These are phyloP conservation scores for Rauvolfia tetraphylla DNA, from an alignment of 257 asterid genomes.

Conservation along the genomic window DNA sequence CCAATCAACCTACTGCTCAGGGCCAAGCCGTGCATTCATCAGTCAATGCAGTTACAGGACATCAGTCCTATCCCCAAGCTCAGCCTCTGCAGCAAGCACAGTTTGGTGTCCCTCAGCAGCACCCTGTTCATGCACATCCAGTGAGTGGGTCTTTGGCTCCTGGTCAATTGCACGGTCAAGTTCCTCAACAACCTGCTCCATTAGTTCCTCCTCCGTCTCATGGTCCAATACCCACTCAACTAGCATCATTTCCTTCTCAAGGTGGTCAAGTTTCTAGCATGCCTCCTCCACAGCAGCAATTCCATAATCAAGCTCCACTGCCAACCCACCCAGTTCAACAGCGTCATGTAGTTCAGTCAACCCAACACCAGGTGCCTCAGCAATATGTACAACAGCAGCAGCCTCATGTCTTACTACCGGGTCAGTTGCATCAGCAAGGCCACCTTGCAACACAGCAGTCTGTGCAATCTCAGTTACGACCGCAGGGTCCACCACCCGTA, in stretches of 20 bases:
- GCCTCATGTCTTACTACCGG: constrained; percentile 38
- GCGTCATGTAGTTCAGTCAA: constrained; percentile 47
- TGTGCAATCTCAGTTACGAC: constrained; percentile 48
- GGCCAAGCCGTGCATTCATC: constrained; percentile 44
- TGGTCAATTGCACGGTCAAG: constrained; percentile 50
- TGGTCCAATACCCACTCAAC: constrained; percentile 45
- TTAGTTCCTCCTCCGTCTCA: constrained; percentile 51
- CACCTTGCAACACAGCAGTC: constrained; percentile 47
- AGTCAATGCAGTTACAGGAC: constrained; percentile 52
- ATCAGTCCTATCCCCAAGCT: constrained; percentile 61
- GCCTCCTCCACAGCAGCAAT: constrained; percentile 46
- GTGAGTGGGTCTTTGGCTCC: constrained; percentile 44
- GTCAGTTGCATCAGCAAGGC: constrained; percentile 54
- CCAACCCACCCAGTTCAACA: constrained; percentile 41
- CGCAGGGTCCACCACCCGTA: constrained; percentile 49
- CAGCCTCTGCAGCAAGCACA: constrained; percentile 55
- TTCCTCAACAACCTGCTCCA: constrained; percentile 47
- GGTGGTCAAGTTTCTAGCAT: constrained; percentile 37
- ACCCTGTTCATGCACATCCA: constrained; percentile 33
- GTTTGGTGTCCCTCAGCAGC: constrained; percentile 45
- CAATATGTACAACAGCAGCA: constrained; percentile 59
- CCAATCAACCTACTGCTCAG: constrained; percentile 46
- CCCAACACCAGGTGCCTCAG: constrained; percentile 50
- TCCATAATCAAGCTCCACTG: constrained; percentile 52
- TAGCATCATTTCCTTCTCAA: constrained; percentile 43